A percentile compares a stretch with the other conserved stretches of the same genome.
Conservation (phyloP, 2,329 filamentous ascomycete genomes). For the Lecanicillium sp. region DNA sequence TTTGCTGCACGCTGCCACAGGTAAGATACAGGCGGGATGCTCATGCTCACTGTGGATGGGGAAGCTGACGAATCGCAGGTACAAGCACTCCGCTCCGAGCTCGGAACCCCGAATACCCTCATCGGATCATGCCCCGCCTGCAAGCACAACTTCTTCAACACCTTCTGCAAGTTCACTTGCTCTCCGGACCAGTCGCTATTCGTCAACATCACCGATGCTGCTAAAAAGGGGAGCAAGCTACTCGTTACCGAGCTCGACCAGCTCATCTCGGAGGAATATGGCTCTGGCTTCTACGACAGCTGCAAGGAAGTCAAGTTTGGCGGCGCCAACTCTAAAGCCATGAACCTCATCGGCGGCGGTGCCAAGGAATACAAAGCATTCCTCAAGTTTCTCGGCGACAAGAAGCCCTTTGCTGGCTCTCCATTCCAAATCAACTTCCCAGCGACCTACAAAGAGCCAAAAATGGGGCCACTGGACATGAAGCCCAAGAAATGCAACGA, state of each 20-base stretch:
- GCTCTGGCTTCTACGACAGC: conserved; percentile 85
- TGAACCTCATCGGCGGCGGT: conserved; percentile 92
- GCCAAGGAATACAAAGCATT: conserved; percentile 85
- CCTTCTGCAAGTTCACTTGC: conserved; percentile 97
- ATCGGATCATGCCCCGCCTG: conserved; percentile 93
- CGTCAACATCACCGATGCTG: conserved; percentile 79
- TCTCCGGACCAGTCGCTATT: conserved; percentile 95
- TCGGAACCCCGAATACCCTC: conserved; percentile 80
- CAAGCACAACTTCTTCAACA: conserved; percentile 97
- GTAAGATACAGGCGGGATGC: conserved; percentile 33
- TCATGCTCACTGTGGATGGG: neutral
- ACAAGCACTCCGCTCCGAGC: conserved; percentile 71
- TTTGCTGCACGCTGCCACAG: conserved; percentile 82
- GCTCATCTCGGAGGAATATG: conserved; percentile 77
- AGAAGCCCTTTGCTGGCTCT: conserved; percentile 76
- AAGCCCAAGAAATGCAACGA: conserved; percentile 84
- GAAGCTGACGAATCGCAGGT: conserved; percentile 44
- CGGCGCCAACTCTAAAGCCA: conserved; percentile 85
- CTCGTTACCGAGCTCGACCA: conserved; percentile 86
- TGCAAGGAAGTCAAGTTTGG: conserved; percentile 99
- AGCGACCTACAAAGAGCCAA: conserved; percentile 51
- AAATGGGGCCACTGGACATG: conserved; percentile 68
- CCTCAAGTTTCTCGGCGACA: conserved; percentile 86
- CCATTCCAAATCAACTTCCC: conserved; percentile 98
- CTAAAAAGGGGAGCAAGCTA: conserved; percentile 50